Evolutionary conservation across 768 basidiomycete species (phyloP), one percentile per base, ranked within the genome.

Genomic region (Xerocomus brunneocitrinus): DNA sequence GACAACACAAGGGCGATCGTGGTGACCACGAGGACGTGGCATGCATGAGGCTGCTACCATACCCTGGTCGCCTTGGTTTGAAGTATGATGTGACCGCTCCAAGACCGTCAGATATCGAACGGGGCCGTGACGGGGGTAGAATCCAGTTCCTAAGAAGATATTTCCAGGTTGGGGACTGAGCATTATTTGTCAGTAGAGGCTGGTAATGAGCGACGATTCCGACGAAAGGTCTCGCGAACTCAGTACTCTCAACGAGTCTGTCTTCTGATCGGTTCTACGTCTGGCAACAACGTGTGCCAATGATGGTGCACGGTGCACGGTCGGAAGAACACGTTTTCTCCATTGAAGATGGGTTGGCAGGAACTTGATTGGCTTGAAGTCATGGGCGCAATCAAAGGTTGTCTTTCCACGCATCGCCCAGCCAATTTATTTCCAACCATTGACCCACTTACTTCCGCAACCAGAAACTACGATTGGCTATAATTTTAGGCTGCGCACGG

Each of bases 21-120:
- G 45, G 31, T 47, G 45, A 32, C 43, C 45, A 52, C 52, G 52
- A 47, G 52, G 52, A 52, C 52, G 30, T 24, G 38, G 36, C 36
- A 46, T 32, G 45, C 27, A 52, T 24, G 43, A 24, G 30, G 35
- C 27, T 19, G 30, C n/a, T 42, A 44, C 19, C 38, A 39, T 14
- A 8, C 31, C 32, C 42, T 36, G 32, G 46, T 30, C 35, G 14
- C 35, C 47, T 47, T 39, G n/a, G 35, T 48, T 28, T 27, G 22
- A 16, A 49, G 30, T 30, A 19, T 22, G 31, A 28, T 30, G 38
- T 8, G 30, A 32, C 9, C 40, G 49, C 48, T 22, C 28, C 46
- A 12, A 42, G 49, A 24, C 31, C 39, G 49, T 43, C 49, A 42
- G 31, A 43, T 50, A 19, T 25, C 14, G 28, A 50, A 50, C 41